Evolutionary conservation across 495 filamentous ascomycete species (phyloP), one percentile per base, ranked within the genome.

Genomic region (Penicillium cataractarum): DNA sequence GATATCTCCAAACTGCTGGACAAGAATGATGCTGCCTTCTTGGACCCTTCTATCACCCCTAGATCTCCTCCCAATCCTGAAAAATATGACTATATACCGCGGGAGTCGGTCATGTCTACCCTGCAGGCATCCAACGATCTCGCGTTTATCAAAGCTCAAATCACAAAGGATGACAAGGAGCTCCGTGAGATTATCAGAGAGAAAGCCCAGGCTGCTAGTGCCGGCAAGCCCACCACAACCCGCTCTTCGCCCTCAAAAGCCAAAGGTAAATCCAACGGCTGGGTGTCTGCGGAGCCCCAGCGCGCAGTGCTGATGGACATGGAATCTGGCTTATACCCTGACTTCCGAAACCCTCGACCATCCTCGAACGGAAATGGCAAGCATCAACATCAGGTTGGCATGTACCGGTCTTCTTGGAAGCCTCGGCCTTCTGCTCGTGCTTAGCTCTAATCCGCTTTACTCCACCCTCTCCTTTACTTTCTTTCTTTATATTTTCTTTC

Each of bases 121-220:
- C 78, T 94, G 0, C 72, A 82, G 53, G 72, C 78, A 32, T 73
- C 75, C n/a, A 76, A 81, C 27, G 79, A 87, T 49, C 67, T 86
- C 21, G 79, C 80, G 33, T 94, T 92, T 75, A 82, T 98, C 40
- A 87, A 83, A 66, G 93, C 93, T 6, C 93, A 98, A 75, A 94
- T 96, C 64, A 86, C 88, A 6, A 86, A 80, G 54, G 84, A 91
- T 58, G 89, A 92, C 51, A 81, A 82, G 17, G 92, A 96, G 65
- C 80, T 97, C 7, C 80, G 83, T 21, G 82, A 91, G 13, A 90
- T 96, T 58, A 76, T 96, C 56, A 87, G 84, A 65, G 86, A 87
- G 17, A 67, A 73, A 42, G 71, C 72, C 6, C 75, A 68, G 33
- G 50, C 68, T 12, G 63, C 65, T 2, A 19, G 70, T 10, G 29